phyloP scores from a whole-genome alignment of 78 protist genomes.

The Diacronema lutheri region DNA sequence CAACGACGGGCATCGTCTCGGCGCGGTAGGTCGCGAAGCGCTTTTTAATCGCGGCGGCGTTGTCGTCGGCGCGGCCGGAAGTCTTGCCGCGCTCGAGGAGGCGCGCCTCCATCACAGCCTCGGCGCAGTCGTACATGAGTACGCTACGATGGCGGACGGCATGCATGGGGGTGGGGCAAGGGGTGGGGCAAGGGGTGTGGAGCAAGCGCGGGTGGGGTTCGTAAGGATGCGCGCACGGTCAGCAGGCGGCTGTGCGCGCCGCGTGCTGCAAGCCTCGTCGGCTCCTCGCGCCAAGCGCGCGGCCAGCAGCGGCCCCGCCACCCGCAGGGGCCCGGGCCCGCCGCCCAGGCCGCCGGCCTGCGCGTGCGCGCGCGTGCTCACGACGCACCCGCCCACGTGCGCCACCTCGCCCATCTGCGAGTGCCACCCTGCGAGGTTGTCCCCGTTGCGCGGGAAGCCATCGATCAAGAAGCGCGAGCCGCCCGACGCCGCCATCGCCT shows the following conservation, averaged over 20 bases:
- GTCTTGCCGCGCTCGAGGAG: conserved; percentile 60
- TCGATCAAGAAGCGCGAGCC: conserved; percentile 62
- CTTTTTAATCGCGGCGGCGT: conserved; percentile 49
- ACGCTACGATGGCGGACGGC: background rate
- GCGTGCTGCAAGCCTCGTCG: too few relatives aligned
- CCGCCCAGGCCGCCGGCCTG: too few relatives aligned
- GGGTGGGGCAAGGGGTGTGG: too few relatives aligned
- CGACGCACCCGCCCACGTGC: too few relatives aligned
- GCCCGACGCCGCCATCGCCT: conserved; percentile 40
- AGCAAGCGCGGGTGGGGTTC: too few relatives aligned
- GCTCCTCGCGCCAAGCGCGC: too few relatives aligned
- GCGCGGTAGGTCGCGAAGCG: conserved; percentile 24
- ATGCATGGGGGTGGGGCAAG: too few relatives aligned
- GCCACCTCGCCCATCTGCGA: background rate
- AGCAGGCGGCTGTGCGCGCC: too few relatives aligned
- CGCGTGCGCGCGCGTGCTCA: too few relatives aligned
- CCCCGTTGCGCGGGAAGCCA: conserved; percentile 77
- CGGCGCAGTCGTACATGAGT: conserved; percentile 37
- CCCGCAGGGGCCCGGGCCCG: too few relatives aligned
- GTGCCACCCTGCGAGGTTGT: conserved; percentile 7
- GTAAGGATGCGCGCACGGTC: too few relatives aligned
- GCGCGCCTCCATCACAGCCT: conserved; percentile 34
- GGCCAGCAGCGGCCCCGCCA: too few relatives aligned
- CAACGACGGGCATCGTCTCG: conserved; percentile 31
- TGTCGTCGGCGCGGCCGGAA: conserved; percentile 64